Evolutionary conservation across 306 rosid genomes (phyloP).

Genomic region (Dryas octopetala): DNA sequence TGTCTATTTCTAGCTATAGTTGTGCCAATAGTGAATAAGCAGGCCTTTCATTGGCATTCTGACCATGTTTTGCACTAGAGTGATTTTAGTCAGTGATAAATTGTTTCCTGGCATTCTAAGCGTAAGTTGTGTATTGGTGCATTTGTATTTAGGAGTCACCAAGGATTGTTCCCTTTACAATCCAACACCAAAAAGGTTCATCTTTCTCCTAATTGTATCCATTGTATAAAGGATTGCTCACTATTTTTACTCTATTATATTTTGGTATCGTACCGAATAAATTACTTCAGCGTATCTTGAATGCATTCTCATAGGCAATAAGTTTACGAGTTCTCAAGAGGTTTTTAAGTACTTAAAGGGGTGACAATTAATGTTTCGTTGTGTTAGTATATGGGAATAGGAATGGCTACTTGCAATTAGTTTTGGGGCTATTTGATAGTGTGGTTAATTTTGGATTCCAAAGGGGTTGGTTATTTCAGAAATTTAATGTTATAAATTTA

Average conservation of each 20-base stretch:
- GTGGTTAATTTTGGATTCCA: too few relatives aligned
- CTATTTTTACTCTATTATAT: not conserved
- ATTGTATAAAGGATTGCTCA: too few relatives aligned
- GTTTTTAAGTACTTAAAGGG: not conserved
- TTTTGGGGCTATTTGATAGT: too few relatives aligned
- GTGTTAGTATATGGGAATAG: too few relatives aligned
- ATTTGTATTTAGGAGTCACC: not conserved
- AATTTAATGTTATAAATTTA: too few relatives aligned
- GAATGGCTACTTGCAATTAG: too few relatives aligned
- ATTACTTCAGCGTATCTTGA: not conserved
- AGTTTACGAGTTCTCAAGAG: not conserved
- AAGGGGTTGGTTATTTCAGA: too few relatives aligned
- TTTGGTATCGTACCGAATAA: not conserved
- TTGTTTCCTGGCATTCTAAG: too few relatives aligned
- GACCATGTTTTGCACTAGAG: not conserved
- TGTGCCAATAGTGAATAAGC: not conserved
- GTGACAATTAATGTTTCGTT: not conserved
- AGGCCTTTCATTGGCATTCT: not conserved
- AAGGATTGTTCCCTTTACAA: not conserved
- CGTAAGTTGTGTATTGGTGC: not conserved
- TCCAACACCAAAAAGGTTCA: not conserved
- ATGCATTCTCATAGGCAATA: not conserved
- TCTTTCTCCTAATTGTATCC: not conserved
- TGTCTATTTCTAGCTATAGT: not conserved
- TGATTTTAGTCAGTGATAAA: too few relatives aligned